Percentiles rank a stretch among this genome's conserved stretches.
Conservation (phyloP, 208 protist species). For the Acanthamoeba comandoni region DNA sequence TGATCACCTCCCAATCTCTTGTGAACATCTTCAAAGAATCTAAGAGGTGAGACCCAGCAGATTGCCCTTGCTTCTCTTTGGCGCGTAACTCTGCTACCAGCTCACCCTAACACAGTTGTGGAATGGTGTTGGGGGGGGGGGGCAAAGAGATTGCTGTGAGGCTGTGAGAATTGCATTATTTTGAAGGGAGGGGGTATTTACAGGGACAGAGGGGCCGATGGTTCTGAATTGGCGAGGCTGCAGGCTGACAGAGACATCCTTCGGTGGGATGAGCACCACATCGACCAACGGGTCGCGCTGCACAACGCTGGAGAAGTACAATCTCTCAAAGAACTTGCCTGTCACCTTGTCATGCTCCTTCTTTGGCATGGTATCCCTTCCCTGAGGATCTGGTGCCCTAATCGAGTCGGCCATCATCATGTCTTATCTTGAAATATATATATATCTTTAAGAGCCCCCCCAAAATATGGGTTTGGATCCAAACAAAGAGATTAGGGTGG, state of each 20-base stretch:
- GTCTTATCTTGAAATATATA: no score
- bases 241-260: not conserved
- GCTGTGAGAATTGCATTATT: no score
- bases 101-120: not conserved
- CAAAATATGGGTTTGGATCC: no score
- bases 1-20: no score
- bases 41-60: no score
- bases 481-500: no score
- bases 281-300: conserved; percentile 41
- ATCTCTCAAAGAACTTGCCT: conserved; percentile 27
- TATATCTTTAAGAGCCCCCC: no score
- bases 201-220: not conserved
- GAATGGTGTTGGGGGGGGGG: not conserved
- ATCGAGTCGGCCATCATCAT: no score
- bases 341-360: not conserved
- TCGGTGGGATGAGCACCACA: conserved; percentile 40
- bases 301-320: conserved; percentile 24
- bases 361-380: no score
- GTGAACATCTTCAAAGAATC: no score
- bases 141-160: conserved; percentile 11
- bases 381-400: no score
- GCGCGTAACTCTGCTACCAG: not conserved
- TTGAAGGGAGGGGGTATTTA: not conserved
- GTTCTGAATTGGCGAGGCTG: conserved; percentile 8
- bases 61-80: no score